Evolutionary conservation across 2,329 filamentous ascomycete species (phyloP), one percentile per base, ranked within the genome.

Genomic region (Aureobasidium namibiae): DNA sequence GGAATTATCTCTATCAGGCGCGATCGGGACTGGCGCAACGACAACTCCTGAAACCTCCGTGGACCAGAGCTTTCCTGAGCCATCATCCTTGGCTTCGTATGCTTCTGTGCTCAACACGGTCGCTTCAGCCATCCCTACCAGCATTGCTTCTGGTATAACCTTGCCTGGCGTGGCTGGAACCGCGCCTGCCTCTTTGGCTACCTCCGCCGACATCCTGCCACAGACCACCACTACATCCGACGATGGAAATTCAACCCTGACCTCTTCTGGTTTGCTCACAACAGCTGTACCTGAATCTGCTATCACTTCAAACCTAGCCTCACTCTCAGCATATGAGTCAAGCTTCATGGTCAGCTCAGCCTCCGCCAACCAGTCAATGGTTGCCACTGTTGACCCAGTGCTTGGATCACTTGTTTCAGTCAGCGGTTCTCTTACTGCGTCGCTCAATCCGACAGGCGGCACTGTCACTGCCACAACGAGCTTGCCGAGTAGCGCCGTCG

Each of bases 261-360:
- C 2, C 21, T n/a, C 29, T 18, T 56, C 39, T 44, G 52, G 24
- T 34, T 45, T 29, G 38, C 29, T 56, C 11, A 66, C 65, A 2
- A 68, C 69, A 3, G 63, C 71, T 34, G 61, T 68, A 13, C 72
- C 72, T 1, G 69, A 63, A 60, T 65, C 70, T 34, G 62, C 73
- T 34, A 63, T 48, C 21, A 59, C 56, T 14, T 44, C 63, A 60
- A 34, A 41, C 41, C 18, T 53, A 13, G 13, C 45, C 13, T 24
- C 49, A 6, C 33, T 53, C 7, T 46, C 56, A 33, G 46, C 52
- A 16, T 33, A 56, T 45, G 39, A 18, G 21, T 56, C 39, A 26
- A 45, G 29, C 16, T 45, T 16, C n/a, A 45, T 44, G 38, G n/a
- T 41, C 41, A 24, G 38, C 21, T 57, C 49, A 21, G 24, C 46